phyloP scores from a whole-genome alignment of 306 rosid genomes.

The Begonia peltatifolia region DNA sequence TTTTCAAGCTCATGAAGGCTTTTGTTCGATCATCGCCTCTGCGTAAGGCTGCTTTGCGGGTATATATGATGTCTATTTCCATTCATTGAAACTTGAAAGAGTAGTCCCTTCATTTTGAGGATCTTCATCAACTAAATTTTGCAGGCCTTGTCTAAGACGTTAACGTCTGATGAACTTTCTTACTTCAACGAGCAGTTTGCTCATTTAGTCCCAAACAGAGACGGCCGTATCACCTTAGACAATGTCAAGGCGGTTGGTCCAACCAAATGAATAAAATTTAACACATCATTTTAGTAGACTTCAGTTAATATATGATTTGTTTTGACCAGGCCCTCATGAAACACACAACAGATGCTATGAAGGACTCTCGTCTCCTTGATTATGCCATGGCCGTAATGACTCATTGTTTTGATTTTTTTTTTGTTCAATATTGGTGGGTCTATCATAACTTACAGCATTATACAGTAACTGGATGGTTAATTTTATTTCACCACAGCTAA shows the following conservation, averaged over 20 bases:
- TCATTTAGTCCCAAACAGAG: conserved; percentile 70
- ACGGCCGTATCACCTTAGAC: conserved; percentile 65
- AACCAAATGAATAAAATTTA: not conserved
- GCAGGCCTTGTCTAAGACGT: conserved; percentile 91
- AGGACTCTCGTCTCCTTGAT: conserved; percentile 74
- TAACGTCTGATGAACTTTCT: conserved; percentile 76
- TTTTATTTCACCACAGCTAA: conserved; percentile 43
- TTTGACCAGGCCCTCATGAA: conserved; percentile 58
- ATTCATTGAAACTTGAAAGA: too few relatives aligned
- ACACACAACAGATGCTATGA: conserved; percentile 87
- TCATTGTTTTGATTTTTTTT: conserved; percentile 3
- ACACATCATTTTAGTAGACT: too few relatives aligned
- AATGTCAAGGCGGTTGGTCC: conserved; percentile 48
- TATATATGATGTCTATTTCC: conserved; percentile 21
- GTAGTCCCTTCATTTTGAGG: too few relatives aligned
- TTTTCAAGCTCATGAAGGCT: conserved; percentile 73
- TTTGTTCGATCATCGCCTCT: conserved; percentile 84
- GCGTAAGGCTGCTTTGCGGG: conserved; percentile 99
- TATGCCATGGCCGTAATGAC: conserved; percentile 56
- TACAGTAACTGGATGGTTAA: not conserved
- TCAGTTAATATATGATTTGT: conserved; percentile 3
- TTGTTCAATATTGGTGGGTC: conserved; percentile 1
- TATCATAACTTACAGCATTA: conserved; percentile 1
- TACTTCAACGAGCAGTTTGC: conserved; percentile 84
- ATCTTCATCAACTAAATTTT: not conserved